Base-by-base conservation (phyloP, 495 filamentous ascomycete genomes). In the Hypoxylon crocopeplum region DNA sequence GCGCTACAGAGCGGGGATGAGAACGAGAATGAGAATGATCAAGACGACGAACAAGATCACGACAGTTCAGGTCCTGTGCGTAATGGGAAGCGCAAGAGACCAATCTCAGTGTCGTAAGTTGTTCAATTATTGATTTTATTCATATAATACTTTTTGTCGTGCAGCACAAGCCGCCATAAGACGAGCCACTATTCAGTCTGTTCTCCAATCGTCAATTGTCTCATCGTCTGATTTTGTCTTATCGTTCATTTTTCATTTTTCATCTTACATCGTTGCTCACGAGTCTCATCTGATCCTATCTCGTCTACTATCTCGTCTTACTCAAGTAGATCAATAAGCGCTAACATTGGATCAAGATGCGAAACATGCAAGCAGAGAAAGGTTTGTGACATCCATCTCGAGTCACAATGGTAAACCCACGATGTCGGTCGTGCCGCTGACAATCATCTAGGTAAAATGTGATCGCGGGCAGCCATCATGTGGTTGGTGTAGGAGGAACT, bases 361-460 rank as follows among this genome's bases (percentile, higher is more conserved):
- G 90, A 93, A 68, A 76, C 89, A 32, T 93, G 90, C 76, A 94
- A 93, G 71, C 86, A 89, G 71, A 80, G 90, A 67, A 94, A 94
- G 76, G 85, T 88, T 63, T 53, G 78, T 71, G 32, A 24, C 24
- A 6, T 21, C 40, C 6, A 30, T 24, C 13, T 16, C 15, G 5
- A 30, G 25, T 27, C 10, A 37, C 8, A 39, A 12, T 40, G 12
- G 3, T 27, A 7, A 17, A 42, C 29, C 10, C 19, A 33, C 10
- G 37, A 5, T 45, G 11, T 25, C 7, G 5, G 37, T 49, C n/a
- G 41, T 32, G 25, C n/a, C 22, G 29, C 48, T 60, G 29, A 60
- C 47, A 29, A 21, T 38, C 17, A 20, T 24, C n/a, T 62, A 85
- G 79, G 88, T 91, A 39, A 91, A 91, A 79, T 91, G 88, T 70